Base-by-base conservation (phyloP, 2,329 filamentous ascomycete species). In the Paecilomyces sp. region DNA sequence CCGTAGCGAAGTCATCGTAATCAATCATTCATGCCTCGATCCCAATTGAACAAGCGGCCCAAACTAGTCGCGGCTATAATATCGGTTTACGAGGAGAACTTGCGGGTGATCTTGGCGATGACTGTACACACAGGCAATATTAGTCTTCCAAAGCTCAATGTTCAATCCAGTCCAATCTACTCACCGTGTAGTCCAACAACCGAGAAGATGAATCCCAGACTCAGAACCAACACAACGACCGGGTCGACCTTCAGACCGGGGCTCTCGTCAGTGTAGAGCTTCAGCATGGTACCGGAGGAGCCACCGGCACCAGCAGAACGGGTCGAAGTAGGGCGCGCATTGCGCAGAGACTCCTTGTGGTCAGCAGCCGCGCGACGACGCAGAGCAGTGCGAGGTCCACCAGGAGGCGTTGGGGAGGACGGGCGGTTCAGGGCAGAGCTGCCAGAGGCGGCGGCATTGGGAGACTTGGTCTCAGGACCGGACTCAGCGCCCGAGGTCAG, bases 201-300 rank as follows among this genome's bases (percentile, higher is more conserved):
- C 73, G 90, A 94, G 82, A 99, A 97, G 79, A 99, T 99, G 79
- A 99, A 99, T 64, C 96, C 94, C 70, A 99, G 86, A 72, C 91
- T 96, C 69, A 99, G 84, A 67, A 97, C 94, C 72, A 99, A 85
- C 65, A 99, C 93, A 66, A 99, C 92, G 61, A 99, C 94, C 24
- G 94, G 94, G 77, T 99, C 94, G 66, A 99, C 94, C 83, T 97
- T 96, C 71, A 99, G 83, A 63, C 94, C 94, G 61, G 94, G 94
- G 66, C 91, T 96, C 82, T 99, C 94, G 75, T 99, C 94, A 60
- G 94, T 99, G 86, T 99, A 99, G 53, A 99, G 88, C 79, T 92
- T 93, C 82, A 99, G 83, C 94, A 99, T 99, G 57, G 94, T 99
- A 81, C 91, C 96, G 77, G 89, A 96, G 75, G 92, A 97, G 66